Evolutionary conservation across 371 early-diverging fungal genomes (phyloP), one percentile per base, ranked within the genome.

Genomic region (Smittium culicis): DNA sequence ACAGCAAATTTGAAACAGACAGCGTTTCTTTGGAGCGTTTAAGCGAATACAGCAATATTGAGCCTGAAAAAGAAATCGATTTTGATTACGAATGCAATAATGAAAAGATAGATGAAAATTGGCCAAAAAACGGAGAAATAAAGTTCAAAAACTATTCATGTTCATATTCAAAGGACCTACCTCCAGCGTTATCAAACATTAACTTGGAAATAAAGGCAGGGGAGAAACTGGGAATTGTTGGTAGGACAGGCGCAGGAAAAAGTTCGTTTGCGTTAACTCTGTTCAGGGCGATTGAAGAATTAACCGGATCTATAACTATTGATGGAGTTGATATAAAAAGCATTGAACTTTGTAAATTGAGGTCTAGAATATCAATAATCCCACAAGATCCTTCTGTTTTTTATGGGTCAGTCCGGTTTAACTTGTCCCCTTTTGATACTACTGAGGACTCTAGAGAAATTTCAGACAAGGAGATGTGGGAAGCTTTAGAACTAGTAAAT

Each of bases 11-110:
- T 71, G 94, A 94, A 77, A 89, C 89, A 88, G 81, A 85, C 67
- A 82, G 89, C 83, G 88, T 88, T 80, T 82, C 85, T 16, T 85
- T 94, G 54, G 93, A 94, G 66, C 88, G 94, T 67, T 81, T 90
- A 0, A 76, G 81, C 16, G 87, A 92, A 71, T 94, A 91, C 70
- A 86, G 91, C 29, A 91, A 35, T 45, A 67, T 79, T 71, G 90
- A 29, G 80, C 84, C 54, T 75, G 83, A 30, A 92, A 72, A 65
- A 30, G 61, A 66, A 69, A 11, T 20, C 5, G 45, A 45, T 20
- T 20, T 11, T 11, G 77, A 66, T 29, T 83, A 68, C 59, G 81
- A 79, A 62, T 66, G 80, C 1, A 71, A 70, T 20, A 20, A 5
- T 45, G 45, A 45, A 45, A 45, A 45, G 20, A 5, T 79, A 1